Base-by-base conservation (phyloP, 2,329 filamentous ascomycete genomes). In the Penicillium sumatraense region DNA sequence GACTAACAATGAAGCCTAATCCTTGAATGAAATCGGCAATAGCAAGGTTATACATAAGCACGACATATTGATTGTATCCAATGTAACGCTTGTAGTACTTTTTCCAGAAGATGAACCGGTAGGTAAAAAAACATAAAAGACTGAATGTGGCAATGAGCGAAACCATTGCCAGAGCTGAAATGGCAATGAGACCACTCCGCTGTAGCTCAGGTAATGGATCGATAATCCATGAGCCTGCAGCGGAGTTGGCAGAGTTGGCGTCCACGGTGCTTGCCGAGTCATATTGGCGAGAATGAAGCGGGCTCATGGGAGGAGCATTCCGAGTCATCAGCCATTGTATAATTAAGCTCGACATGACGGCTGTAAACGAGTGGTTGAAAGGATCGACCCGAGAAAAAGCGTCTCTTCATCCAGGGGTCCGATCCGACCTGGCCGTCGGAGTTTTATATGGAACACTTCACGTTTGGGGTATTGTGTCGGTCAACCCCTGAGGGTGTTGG, bases 41-140 rank as follows among this genome's bases (percentile, higher is more conserved):
- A 1, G 80, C 66, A 8, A 81, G 69, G 49, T 80, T 80, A 67
- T 78, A 80, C 53, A 81, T 79, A 31, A 81, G 72, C 36, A 80
- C 69, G 21, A 80, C 70, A 53, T 77, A 80, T 69, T 81, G 78
- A 55, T 81, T 81, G 65, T 79, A 76, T 31, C 59, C 59, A n/a
- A 61, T 61, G 33, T 61, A 61, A 7, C 56, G 59, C 26, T 49
- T 53, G 45, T 61, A 61, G 36, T 57, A 57, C 33, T 51, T 54
- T 26, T 51, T 54, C 59, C 59, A 61, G 29, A 61, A 61, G 11
- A 59, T 57, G 26, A 61, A 57, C 14, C 56, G 59, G 36, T 61
- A 61, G 26, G 59, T 59, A 16, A 61, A 55, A 21, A 59, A 61
- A 31, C 50, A 52, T 27, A 61, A 29, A 14, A 61, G 42, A 45